phyloP scores from a whole-genome alignment of 2,329 filamentous ascomycete species.

The Alternaria brassicicola region DNA sequence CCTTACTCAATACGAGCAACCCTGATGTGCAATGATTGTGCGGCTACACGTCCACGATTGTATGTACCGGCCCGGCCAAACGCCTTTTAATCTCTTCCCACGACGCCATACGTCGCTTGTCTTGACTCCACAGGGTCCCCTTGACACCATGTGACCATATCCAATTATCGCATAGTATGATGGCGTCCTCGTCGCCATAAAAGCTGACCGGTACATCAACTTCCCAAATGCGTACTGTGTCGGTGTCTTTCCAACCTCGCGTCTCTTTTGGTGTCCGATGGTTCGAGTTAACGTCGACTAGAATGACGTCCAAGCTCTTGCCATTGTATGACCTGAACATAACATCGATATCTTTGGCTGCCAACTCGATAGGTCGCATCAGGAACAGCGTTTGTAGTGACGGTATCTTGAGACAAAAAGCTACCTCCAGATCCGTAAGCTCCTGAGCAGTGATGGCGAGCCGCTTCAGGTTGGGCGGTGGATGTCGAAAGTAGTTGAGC shows the following conservation, averaged over 20 bases:
- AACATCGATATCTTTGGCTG: slow-evolving; percentile 22
- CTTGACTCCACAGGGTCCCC: slow-evolving; percentile 29
- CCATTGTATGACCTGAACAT: slow-evolving; percentile 30
- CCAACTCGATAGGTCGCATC: slow-evolving; percentile 21
- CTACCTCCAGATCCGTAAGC: slow-evolving; percentile 13
- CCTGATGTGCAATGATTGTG: neutral
- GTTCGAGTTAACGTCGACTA: slow-evolving; percentile 35
- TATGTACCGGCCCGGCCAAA: slow-evolving; percentile 19
- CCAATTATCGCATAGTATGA: slow-evolving; percentile 32
- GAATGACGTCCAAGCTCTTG: slow-evolving; percentile 26
- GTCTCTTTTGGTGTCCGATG: slow-evolving; percentile 29
- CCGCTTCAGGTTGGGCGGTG: slow-evolving; percentile 35
- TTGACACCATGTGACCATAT: slow-evolving; percentile 33
- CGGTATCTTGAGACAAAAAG: slow-evolving; percentile 27
- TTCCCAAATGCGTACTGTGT: slow-evolving; percentile 35
- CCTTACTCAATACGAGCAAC: neutral
- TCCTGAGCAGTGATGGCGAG: slow-evolving; percentile 32
- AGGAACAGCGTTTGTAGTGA: slow-evolving; percentile 27
- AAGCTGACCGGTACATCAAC: slow-evolving; percentile 37
- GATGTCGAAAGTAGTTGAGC: slow-evolving; percentile 28
- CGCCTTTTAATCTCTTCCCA: slow-evolving; percentile 25
- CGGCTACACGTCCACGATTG: neutral
- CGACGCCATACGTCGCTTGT: slow-evolving; percentile 30
- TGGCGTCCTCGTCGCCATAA: slow-evolving; percentile 36
- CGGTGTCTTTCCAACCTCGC: slow-evolving; percentile 27